Conservation (phyloP, 1,139 yeast species). For the Zygosaccharomyces pseudobailii region DNA sequence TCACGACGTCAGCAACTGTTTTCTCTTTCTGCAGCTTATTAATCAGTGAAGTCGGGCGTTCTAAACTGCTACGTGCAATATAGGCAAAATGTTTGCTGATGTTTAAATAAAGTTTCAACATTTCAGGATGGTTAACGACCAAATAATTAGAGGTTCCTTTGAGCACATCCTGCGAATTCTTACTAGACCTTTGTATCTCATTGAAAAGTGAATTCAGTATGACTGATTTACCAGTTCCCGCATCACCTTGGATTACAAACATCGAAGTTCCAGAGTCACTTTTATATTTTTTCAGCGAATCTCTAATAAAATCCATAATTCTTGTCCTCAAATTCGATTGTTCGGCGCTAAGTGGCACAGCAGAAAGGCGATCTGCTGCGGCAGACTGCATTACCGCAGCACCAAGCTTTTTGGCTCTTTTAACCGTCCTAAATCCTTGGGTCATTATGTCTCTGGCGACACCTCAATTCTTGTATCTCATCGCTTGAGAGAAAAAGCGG, state of each 20-base stretch:
- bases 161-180: constrained; percentile 17
- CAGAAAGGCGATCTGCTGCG: constrained; percentile 35
- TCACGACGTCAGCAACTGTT: constrained; percentile 33
- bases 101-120: constrained; percentile 40
- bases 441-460: constrained; percentile 9
- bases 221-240: constrained; percentile 58
- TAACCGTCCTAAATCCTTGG: constrained; percentile 6
- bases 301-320: constrained; percentile 30
- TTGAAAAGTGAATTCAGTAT: constrained; percentile 76
- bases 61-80: constrained; percentile 35
- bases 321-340: constrained; percentile 31
- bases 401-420: constrained; percentile 9
- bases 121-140: constrained; percentile 43
- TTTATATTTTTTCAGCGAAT: constrained; percentile 19
- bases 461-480: background rate
- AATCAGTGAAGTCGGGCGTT: constrained; percentile 41
- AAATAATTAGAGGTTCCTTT: constrained; percentile 34
- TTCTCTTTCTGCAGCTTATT: constrained; percentile 31
- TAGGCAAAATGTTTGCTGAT: constrained; percentile 36
- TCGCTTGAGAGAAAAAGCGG: background rate
- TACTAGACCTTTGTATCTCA: constrained; percentile 34
- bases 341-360: constrained; percentile 36
- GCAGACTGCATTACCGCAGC: constrained; percentile 8
- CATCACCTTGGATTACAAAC: constrained; percentile 45
- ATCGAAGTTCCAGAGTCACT: constrained; percentile 28